These are phyloP conservation scores for Trametopsis cervina DNA, from an alignment of 768 basidiomycete genomes.

Conservation along the genomic window DNA sequence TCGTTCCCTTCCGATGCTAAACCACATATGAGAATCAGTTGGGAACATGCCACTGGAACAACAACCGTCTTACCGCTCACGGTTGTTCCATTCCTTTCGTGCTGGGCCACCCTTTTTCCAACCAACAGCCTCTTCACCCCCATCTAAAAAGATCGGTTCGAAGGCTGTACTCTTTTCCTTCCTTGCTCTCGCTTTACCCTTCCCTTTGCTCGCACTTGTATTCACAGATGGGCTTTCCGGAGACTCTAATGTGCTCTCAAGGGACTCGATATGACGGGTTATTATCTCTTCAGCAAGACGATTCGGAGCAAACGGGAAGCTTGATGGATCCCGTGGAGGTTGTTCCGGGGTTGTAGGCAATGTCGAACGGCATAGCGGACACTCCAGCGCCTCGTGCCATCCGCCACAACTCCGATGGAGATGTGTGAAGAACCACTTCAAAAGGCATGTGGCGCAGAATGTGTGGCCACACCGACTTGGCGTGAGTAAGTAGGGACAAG, in stretches of 20 bases:
- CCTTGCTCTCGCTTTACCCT: conserved; percentile 34
- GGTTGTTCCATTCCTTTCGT: background rate
- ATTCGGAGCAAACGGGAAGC: conserved; percentile 62
- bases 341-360: conserved; percentile 44
- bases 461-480: conserved; percentile 59
- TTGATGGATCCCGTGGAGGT: conserved; percentile 40
- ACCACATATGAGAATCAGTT: no score
- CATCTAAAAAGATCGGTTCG: background rate
- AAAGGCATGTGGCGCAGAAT: conserved; percentile 59
- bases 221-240: background rate
- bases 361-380: conserved; percentile 56
- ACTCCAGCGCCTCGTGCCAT: conserved; percentile 65
- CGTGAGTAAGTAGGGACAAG: conserved; percentile 50
- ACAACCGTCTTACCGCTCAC: background rate
- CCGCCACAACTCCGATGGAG: conserved; percentile 54
- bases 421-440: conserved; percentile 65
- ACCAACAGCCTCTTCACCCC: background rate
- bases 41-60: no score
- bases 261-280: conserved; percentile 44
- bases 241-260: conserved; percentile 15
- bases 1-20: background rate
- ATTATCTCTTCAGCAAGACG: conserved; percentile 46
- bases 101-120: background rate
- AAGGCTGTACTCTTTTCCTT: conserved; percentile 10
- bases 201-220: conserved; percentile 5